Percentiles rank a stretch among this genome's conserved stretches.
Evolutionary conservation across 1,139 yeast genomes (phyloP).

Genomic region (Blastobotrys capitulatus): DNA sequence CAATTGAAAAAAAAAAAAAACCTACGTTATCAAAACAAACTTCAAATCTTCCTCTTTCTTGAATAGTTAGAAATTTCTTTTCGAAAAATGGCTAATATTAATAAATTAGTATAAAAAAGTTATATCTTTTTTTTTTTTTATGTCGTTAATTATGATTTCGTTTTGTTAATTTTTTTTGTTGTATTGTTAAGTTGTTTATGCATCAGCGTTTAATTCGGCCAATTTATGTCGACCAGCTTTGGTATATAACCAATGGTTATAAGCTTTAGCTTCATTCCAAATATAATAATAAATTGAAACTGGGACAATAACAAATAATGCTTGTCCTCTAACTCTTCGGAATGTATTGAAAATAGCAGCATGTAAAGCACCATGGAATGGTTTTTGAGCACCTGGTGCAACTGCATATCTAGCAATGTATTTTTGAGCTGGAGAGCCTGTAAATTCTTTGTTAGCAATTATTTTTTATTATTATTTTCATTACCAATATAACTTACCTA

Average conservation of each 20-base stretch:
- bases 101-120: neutral
- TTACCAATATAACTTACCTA: too few species aligned
- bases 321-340: constrained; percentile 90
- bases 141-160: too few species aligned
- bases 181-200: too few species aligned
- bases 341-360: constrained; percentile 87
- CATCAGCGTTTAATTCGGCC: constrained; percentile 22
- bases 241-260: constrained; percentile 91
- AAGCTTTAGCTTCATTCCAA: constrained; percentile 85
- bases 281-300: constrained; percentile 74
- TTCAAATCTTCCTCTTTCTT: too few species aligned
- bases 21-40: too few species aligned
- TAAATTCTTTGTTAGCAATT: constrained; percentile 30
- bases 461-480: neutral
- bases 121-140: neutral
- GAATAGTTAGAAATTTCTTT: too few species aligned
- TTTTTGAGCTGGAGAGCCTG: constrained; percentile 71
- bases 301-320: constrained; percentile 73
- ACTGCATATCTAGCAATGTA: constrained; percentile 57
- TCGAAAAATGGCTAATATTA: neutral
- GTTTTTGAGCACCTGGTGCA: constrained; percentile 91
- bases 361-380: constrained; percentile 81
- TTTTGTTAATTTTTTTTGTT: too few species aligned
- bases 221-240: constrained; percentile 74
- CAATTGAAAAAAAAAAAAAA: too few species aligned